These are phyloP conservation scores for Aureobasidium namibiae DNA, from an alignment of 2,329 filamentous ascomycete species.

Conservation along the genomic window DNA sequence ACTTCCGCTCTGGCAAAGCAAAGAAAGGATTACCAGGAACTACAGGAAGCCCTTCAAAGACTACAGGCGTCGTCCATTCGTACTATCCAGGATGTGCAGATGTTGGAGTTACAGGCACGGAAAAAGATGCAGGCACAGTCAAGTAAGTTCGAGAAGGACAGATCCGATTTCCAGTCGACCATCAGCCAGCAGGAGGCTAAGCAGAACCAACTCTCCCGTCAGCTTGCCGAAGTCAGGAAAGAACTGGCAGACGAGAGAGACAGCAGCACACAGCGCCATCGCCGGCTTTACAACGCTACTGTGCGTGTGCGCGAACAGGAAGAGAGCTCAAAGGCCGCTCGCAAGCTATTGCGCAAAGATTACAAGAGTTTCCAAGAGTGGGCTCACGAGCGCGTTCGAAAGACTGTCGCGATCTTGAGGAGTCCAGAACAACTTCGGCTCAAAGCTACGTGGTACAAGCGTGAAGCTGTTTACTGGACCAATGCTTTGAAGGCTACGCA, in stretches of 20 bases:
- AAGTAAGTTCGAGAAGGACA: not conserved
- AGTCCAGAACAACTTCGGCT: not conserved
- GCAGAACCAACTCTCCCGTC: not conserved
- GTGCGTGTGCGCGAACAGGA: constrained; percentile 21
- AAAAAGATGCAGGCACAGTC: not conserved
- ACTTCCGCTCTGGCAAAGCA: not conserved
- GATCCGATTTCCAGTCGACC: not conserved
- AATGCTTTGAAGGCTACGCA: not conserved
- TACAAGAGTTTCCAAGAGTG: not conserved
- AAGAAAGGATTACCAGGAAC: not conserved
- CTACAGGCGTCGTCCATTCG: not conserved
- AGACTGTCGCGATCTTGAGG: not conserved
- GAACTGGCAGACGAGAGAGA: not conserved
- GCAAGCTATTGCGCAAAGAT: constrained; percentile 3
- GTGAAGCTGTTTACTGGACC: not conserved
- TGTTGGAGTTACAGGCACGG: not conserved
- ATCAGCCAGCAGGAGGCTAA: not conserved
- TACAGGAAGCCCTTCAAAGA: not conserved
- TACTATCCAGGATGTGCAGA: not conserved
- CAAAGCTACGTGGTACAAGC: not conserved
- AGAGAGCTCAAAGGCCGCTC: constrained; percentile 8
- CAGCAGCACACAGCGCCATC: constrained; percentile 13
- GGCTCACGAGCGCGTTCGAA: not conserved
- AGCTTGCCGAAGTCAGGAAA: not conserved
- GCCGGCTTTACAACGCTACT: constrained; percentile 16